These are phyloP conservation scores for Macadamia tetraphylla DNA, from an alignment of 164 flowering plant genomes.

Conservation along the genomic window DNA sequence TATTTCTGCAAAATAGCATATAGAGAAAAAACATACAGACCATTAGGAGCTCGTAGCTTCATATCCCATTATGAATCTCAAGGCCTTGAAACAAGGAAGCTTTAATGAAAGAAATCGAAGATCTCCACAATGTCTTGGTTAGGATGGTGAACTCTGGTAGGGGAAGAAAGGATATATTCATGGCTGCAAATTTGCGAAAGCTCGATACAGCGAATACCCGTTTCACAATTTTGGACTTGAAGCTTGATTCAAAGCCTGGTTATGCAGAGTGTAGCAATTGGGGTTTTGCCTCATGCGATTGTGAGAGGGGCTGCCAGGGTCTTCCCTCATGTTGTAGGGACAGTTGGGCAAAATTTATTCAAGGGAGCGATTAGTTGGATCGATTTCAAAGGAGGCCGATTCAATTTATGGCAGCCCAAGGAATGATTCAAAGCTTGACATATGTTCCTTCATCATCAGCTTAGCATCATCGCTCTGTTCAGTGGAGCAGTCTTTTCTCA, in stretches of 20 bases:
- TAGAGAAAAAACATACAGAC: conserved; percentile 33
- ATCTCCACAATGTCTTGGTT: conserved; percentile 52
- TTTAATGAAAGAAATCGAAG: conserved; percentile 62
- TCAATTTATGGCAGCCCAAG: no score
- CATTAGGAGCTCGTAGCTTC: conserved; percentile 51
- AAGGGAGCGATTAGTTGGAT: conserved; percentile 20
- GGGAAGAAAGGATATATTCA: conserved; percentile 33
- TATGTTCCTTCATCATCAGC: no score
- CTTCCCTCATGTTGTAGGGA: conserved; percentile 39
- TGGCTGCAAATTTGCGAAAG: conserved; percentile 38
- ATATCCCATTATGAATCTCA: conserved; percentile 47
- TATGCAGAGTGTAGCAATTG: conserved; percentile 45
- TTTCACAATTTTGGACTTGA: conserved; percentile 53
- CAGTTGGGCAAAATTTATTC: conserved; percentile 27
- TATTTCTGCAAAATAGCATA: no score
- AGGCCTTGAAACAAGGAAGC: conserved; percentile 61
- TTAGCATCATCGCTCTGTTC: no score
- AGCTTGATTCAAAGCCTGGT: conserved; percentile 72
- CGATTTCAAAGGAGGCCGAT: no score
- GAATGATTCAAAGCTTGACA: no score
- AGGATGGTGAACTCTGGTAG: conserved; percentile 29
- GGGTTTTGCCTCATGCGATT: conserved; percentile 54
- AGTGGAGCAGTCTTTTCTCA: no score
- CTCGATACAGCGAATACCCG: conserved; percentile 46
- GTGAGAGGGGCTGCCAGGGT: conserved; percentile 30